Conservation (phyloP, 83 land plant genomes). For the Diphasiastrum complanatum region DNA sequence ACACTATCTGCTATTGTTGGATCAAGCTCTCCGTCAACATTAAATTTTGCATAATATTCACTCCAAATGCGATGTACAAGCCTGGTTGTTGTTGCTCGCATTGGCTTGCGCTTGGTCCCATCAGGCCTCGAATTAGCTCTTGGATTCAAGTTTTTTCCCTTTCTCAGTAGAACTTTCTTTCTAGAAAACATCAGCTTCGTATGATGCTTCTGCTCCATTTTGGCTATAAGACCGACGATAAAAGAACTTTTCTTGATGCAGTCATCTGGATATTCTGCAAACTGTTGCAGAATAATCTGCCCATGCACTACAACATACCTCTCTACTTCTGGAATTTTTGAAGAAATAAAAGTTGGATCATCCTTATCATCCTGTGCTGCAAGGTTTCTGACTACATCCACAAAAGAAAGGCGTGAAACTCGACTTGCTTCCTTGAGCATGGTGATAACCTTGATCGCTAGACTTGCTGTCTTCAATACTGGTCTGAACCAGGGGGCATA, state of each 20-base stretch:
- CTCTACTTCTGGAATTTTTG: constrained; percentile 58
- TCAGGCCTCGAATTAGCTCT: constrained; percentile 57
- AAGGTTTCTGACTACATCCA: constrained; percentile 65
- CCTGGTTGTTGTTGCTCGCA: constrained; percentile 90
- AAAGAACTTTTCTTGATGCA: constrained; percentile 60
- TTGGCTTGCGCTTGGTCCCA: constrained; percentile 50
- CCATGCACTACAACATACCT: constrained; percentile 93
- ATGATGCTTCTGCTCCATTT: constrained; percentile 89
- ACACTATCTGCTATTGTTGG: constrained; percentile 39
- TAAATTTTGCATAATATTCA: constrained; percentile 57
- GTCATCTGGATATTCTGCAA: constrained; percentile 85
- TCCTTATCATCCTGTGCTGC: constrained; percentile 44
- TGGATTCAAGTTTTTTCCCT: constrained; percentile 72
- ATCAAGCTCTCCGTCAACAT: constrained; percentile 30
- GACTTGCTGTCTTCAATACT: constrained; percentile 74
- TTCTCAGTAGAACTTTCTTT: constrained; percentile 42
- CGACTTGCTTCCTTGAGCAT: constrained; percentile 76
- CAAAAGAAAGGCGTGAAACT: constrained; percentile 71
- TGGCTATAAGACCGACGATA: constrained; percentile 48
- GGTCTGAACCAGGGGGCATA: constrained; percentile 85
- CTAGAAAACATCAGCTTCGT: constrained; percentile 70
- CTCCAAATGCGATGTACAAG: constrained; percentile 94
- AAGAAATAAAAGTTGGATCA: constrained; percentile 51
- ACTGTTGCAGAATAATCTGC: constrained; percentile 86
- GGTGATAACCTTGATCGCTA: constrained; percentile 70